phyloP scores from a whole-genome alignment of 2,329 filamentous ascomycete genomes.

The Bipolaris bicolor region DNA sequence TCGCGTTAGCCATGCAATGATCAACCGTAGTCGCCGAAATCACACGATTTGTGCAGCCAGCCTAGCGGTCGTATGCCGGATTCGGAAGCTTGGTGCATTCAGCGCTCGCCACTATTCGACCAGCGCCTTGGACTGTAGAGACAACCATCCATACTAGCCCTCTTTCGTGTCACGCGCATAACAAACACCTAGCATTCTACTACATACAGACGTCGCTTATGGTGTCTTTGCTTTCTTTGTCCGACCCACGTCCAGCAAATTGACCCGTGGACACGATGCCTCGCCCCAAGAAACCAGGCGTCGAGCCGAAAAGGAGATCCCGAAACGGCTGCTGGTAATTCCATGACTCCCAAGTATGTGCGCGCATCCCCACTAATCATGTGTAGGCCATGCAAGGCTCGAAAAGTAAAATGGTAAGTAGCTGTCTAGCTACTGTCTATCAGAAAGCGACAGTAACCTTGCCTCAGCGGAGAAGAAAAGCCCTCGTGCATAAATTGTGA shows the following conservation, averaged over 20 bases:
- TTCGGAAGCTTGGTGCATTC: slow-evolving; percentile 12
- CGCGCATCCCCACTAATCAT: background rate
- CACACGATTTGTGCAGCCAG: slow-evolving; percentile 3
- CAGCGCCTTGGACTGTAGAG: slow-evolving; percentile 10
- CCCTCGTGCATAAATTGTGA: slow-evolving; percentile 75
- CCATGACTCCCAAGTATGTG: background rate
- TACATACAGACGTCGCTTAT: background rate
- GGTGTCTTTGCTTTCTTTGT: slow-evolving; percentile 1
- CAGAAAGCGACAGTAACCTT: slow-evolving; percentile 23
- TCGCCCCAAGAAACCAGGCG: slow-evolving; percentile 68
- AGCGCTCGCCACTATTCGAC: slow-evolving; percentile 1
- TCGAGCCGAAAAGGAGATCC: slow-evolving; percentile 70
- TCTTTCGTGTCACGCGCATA: background rate
- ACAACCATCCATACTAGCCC: slow-evolving; percentile 7
- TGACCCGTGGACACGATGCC: slow-evolving; percentile 57
- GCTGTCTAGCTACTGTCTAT: background rate
- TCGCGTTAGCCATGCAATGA: slow-evolving; percentile 11
- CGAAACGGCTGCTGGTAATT: slow-evolving; percentile 71
- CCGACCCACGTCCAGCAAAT: background rate
- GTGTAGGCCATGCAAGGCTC: slow-evolving; percentile 75
- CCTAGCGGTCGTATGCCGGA: slow-evolving; percentile 7
- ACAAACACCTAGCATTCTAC: slow-evolving; percentile 1
- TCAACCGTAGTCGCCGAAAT: slow-evolving; percentile 16
- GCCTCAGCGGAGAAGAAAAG: slow-evolving; percentile 70
- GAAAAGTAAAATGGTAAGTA: slow-evolving; percentile 75